These are phyloP conservation scores for Hibiscus tridactylites DNA, from an alignment of 345 rosid genomes.

Conservation along the genomic window DNA sequence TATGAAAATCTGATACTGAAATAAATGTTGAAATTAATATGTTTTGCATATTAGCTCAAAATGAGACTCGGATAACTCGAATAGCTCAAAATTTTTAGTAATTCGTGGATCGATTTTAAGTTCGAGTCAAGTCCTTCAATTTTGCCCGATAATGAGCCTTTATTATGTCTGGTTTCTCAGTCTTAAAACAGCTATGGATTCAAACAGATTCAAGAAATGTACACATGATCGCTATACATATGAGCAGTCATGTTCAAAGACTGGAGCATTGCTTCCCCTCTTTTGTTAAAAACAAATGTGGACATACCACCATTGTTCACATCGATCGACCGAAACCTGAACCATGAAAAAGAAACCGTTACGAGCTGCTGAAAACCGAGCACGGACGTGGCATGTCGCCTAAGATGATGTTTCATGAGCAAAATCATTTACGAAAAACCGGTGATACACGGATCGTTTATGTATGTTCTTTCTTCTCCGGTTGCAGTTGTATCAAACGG, in stretches of 20 bases:
- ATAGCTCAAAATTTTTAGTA: too few relatives aligned
- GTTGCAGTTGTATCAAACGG: too few relatives aligned
- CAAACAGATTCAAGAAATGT: conserved; percentile 17
- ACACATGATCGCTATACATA: conserved; percentile 41
- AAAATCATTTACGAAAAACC: not conserved
- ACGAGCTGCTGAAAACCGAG: not conserved
- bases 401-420: not conserved
- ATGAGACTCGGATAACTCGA: too few relatives aligned
- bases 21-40: not conserved
- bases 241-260: conserved; percentile 56
- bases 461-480: not conserved
- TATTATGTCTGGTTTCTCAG: not conserved
- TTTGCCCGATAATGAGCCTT: not conserved
- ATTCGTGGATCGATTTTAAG: too few relatives aligned
- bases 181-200: not conserved
- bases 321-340: conserved; percentile 53
- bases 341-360: not conserved
- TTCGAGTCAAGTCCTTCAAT: too few relatives aligned
- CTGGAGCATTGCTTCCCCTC: conserved; percentile 62
- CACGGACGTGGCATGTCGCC: not conserved
- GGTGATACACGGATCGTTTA: not conserved
- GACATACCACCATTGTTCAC: conserved; percentile 54
- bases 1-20: not conserved
- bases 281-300: conserved; percentile 35
- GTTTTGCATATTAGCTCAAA: not conserved